Evolutionary conservation across 768 basidiomycete genomes (phyloP).

Genomic region (Gloeopeniophorella convolvens): DNA sequence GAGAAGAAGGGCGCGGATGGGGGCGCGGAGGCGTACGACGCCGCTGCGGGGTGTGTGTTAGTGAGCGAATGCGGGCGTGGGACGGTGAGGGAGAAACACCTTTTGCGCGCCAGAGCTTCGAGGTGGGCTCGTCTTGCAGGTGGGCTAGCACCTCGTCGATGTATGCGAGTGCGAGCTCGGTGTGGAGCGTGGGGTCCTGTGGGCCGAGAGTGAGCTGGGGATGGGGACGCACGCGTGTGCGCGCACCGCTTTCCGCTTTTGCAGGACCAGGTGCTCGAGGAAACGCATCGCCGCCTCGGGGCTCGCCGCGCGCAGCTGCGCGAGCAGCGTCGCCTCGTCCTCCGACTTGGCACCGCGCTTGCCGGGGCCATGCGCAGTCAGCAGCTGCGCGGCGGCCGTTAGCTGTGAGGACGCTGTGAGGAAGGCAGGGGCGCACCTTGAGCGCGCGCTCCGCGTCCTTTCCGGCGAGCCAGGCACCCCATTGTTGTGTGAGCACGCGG

Average conservation of each 20-base stretch:
- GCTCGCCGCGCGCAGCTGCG: constrained; percentile 51
- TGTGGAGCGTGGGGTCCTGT: constrained; percentile 60
- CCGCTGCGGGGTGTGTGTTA: constrained; percentile 16
- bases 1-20: constrained; percentile 47
- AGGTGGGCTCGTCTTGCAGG: constrained; percentile 24
- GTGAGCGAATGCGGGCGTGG: not conserved
- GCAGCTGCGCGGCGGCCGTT: constrained; percentile 38
- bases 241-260: constrained; percentile 54
- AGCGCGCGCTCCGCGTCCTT: constrained; percentile 65
- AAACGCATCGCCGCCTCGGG: constrained; percentile 60
- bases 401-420: not conserved
- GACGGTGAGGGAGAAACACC: not conserved
- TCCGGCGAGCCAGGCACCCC: constrained; percentile 76
- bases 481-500: constrained; percentile 55
- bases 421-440: constrained; percentile 39
- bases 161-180: constrained; percentile 36
- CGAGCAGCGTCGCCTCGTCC: constrained; percentile 54
- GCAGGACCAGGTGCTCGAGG: constrained; percentile 75
- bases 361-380: constrained; percentile 47
- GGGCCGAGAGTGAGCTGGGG: not conserved
- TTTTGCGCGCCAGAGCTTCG: constrained; percentile 21
- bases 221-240: not conserved
- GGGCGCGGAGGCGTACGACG: constrained; percentile 26
- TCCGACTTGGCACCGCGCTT: constrained; percentile 53
- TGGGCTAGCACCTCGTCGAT: constrained; percentile 8